Evolutionary conservation across 163 green algal genomes (phyloP).

Genomic region (Coccomyxa subellipsoidea): DNA sequence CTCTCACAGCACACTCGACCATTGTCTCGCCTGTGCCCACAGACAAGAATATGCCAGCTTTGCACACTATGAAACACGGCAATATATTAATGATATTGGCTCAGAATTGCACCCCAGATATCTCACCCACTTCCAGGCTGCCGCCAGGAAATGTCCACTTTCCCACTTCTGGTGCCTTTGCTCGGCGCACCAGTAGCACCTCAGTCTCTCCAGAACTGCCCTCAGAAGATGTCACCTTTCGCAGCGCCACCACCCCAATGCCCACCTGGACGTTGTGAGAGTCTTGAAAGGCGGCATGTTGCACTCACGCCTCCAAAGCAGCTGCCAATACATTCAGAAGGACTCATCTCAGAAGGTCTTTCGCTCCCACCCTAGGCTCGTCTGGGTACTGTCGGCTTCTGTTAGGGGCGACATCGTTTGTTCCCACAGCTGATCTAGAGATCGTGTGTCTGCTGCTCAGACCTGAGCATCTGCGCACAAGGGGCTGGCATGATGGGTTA

Average conservation of each 20-base stretch:
- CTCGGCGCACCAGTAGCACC: neutral
- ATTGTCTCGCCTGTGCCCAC: conserved; percentile 43
- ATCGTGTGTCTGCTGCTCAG: neutral
- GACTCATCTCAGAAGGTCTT: neutral
- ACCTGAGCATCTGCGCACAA: neutral
- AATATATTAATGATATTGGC: too few species aligned
- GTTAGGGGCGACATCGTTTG: neutral
- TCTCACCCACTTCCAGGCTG: conserved; percentile 6
- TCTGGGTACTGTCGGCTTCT: conserved; percentile 1
- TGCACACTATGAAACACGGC: too few species aligned
- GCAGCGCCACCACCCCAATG: neutral
- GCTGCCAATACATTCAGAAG: neutral
- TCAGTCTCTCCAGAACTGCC: neutral
- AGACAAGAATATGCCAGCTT: too few species aligned
- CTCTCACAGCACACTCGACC: conserved; percentile 45
- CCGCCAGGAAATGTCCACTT: neutral
- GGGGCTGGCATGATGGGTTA: neutral
- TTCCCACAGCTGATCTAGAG: neutral
- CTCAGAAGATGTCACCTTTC: neutral
- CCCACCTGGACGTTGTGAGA: neutral
- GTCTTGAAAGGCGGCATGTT: too few species aligned
- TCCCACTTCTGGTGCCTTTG: neutral
- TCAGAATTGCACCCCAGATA: neutral
- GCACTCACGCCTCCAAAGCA: too few species aligned
- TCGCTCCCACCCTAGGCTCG: neutral